Conservation (phyloP, 306 rosid genomes). For the Prunus persica region DNA sequence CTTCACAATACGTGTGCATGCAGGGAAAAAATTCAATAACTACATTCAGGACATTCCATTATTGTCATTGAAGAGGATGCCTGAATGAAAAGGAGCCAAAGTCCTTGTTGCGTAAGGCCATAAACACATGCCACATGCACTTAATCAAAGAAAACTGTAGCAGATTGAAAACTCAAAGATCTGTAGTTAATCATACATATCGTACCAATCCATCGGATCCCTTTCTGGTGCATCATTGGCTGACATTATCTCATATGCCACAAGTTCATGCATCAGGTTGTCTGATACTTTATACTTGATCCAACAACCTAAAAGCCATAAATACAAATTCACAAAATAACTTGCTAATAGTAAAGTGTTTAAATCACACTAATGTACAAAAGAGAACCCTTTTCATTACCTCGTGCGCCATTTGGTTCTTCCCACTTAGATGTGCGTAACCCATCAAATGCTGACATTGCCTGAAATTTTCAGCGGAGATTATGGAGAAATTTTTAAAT, state of each 20-base stretch:
- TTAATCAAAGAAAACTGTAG: background rate
- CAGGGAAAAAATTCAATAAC: background rate
- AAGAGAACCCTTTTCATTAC: constrained; percentile 31
- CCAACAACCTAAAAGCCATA: constrained; percentile 67
- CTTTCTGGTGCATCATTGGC: constrained; percentile 96
- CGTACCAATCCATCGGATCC: constrained; percentile 96
- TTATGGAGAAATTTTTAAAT: constrained; percentile 18
- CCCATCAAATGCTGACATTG: constrained; percentile 90
- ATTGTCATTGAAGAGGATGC: background rate
- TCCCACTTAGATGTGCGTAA: constrained; percentile 73
- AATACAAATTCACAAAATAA: background rate
- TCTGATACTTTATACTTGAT: constrained; percentile 50
- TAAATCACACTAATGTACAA: background rate
- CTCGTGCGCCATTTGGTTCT: constrained; percentile 91
- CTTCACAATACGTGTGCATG: background rate
- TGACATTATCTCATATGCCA: constrained; percentile 87
- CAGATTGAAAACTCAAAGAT: background rate
- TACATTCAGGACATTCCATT: background rate
- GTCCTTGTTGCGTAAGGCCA: background rate
- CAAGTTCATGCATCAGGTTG: constrained; percentile 61
- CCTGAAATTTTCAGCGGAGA: constrained; percentile 47
- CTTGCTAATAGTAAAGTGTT: background rate
- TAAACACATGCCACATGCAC: background rate
- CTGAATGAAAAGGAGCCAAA: background rate
- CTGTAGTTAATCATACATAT: background rate